Percentiles rank a stretch among this genome's conserved stretches.
phyloP scores from a whole-genome alignment of 176 grass and related monocot genomes.

The Thalia dealbata region DNA sequence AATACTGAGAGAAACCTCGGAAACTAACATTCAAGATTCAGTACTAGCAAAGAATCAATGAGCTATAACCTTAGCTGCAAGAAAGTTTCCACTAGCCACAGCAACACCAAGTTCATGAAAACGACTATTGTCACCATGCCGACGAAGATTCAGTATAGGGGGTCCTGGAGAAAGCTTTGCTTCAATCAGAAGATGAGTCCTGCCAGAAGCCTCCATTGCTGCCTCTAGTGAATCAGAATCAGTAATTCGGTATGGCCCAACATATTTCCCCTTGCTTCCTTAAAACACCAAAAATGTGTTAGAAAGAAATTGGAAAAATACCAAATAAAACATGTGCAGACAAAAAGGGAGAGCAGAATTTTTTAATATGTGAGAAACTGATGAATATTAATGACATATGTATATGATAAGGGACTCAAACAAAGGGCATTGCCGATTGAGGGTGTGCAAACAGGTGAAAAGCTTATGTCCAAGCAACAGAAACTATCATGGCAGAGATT shows the following conservation, averaged over 20 bases:
- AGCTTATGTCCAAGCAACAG: no score
- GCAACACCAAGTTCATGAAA: conserved; percentile 79
- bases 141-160: conserved; percentile 86
- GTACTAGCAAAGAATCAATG: not conserved
- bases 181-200: conserved; percentile 75
- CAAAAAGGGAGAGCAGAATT: not conserved
- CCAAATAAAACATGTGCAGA: conserved; percentile 7
- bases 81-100: conserved; percentile 91
- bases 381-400: not conserved
- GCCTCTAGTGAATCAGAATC: conserved; percentile 82
- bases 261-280: conserved; percentile 74
- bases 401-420: not conserved
- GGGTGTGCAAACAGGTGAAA: no score
- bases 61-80: conserved; percentile 66
- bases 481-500: no score
- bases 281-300: conserved; percentile 9
- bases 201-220: conserved; percentile 79
- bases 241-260: conserved; percentile 75
- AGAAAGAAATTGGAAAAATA: conserved; percentile 4
- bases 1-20: not conserved
- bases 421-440: no score
- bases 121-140: conserved; percentile 77
- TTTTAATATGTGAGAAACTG: not conserved
- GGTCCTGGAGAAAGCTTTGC: conserved; percentile 90
- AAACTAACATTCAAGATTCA: conserved; percentile 8